Conservation (phyloP, 495 filamentous ascomycete species). For the Aspergillus indologenus region DNA sequence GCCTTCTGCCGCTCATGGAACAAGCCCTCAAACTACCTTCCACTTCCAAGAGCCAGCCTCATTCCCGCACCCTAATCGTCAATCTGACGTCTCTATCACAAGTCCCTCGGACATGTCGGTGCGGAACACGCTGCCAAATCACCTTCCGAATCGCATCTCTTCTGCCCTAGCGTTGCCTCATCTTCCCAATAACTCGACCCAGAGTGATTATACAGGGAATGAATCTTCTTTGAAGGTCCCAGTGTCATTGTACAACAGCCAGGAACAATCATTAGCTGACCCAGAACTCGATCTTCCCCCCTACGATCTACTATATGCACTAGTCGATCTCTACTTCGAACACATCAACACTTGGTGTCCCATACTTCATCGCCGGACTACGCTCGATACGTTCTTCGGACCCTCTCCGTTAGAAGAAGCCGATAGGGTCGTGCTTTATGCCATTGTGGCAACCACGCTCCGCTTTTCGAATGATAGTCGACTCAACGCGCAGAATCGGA, state of each 20-base stretch:
- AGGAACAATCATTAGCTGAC: conserved; percentile 44
- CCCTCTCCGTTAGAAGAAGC: conserved; percentile 70
- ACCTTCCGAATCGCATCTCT: conserved; percentile 23
- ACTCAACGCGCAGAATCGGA: conserved; percentile 66
- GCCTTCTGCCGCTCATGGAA: conserved; percentile 36
- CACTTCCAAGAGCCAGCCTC: conserved; percentile 40
- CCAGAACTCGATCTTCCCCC: conserved; percentile 78
- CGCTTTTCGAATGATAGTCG: conserved; percentile 74
- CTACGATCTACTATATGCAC: conserved; percentile 75
- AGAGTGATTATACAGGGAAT: conserved; percentile 41
- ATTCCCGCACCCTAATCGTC: conserved; percentile 25
- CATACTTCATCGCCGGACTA: conserved; percentile 76
- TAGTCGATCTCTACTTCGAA: conserved; percentile 86
- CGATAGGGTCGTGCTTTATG: conserved; percentile 78
- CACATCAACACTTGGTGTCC: conserved; percentile 91
- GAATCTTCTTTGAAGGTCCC: conserved; percentile 46
- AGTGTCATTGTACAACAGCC: conserved; percentile 40
- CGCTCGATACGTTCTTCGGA: conserved; percentile 78
- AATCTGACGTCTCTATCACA: conserved; percentile 32
- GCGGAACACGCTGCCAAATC: conserved; percentile 27
- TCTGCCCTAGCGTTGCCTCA: conserved; percentile 26
- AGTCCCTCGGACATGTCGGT: conserved; percentile 39
- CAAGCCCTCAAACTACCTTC: conserved; percentile 34
- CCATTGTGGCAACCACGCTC: conserved; percentile 81
- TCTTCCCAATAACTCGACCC: conserved; percentile 17